Evolutionary conservation across 306 rosid species (phyloP).

Genomic region (Lathyrus tuberosus): DNA sequence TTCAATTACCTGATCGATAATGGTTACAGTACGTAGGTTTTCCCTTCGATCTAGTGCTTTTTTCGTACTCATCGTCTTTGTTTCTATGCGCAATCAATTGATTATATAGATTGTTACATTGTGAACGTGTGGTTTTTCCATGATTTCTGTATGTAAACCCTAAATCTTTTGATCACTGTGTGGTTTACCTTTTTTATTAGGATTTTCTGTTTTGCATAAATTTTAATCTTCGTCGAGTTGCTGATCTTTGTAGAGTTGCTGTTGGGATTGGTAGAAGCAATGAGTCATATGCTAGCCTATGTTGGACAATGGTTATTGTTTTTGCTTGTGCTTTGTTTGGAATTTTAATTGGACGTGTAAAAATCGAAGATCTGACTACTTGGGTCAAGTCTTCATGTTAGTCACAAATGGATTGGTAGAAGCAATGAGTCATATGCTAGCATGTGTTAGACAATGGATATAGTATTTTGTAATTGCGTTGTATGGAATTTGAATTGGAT

Average conservation of each 20-base stretch:
- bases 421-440: slow-evolving; percentile 1
- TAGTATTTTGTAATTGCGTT: neutral
- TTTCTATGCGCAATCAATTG: slow-evolving; percentile 1
- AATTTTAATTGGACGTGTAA: neutral
- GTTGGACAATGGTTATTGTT: neutral
- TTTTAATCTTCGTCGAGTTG: too few species aligned
- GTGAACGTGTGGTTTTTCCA: neutral
- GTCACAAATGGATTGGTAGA: neutral
- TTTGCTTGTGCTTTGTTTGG: neutral
- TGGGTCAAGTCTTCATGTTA: neutral
- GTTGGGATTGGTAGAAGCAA: too few species aligned
- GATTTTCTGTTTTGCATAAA: too few species aligned
- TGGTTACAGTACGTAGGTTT: slow-evolving; percentile 41
- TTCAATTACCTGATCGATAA: slow-evolving; percentile 54
- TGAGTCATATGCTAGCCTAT: neutral
- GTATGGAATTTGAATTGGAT: neutral
- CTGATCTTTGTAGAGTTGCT: too few species aligned
- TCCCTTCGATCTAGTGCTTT: neutral
- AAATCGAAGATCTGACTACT: neutral
- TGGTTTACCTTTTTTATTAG: neutral
- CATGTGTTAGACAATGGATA: neutral
- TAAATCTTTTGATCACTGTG: neutral
- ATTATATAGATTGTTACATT: neutral
- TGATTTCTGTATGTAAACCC: neutral
- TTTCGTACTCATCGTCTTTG: neutral